Percentiles rank a stretch among this genome's conserved stretches.
Conservation (phyloP, 768 basidiomycete genomes). For the Boletellus ananas region DNA sequence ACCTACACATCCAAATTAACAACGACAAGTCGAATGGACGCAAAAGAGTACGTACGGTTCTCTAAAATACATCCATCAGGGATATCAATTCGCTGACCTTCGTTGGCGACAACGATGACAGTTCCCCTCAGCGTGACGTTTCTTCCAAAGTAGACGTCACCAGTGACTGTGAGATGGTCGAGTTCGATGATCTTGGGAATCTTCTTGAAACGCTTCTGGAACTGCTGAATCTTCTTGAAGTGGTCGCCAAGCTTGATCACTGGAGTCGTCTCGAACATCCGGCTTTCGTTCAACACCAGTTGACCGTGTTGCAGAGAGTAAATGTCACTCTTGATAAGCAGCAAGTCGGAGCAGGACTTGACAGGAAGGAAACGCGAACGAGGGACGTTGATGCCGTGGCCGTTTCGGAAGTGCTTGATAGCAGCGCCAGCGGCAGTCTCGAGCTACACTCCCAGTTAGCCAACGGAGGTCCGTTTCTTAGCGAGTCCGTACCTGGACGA, state of each 20-base stretch:
- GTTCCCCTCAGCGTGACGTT: conserved; percentile 63
- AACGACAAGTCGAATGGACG: conserved; percentile 1
- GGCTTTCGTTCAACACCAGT: conserved; percentile 54
- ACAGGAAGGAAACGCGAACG: conserved; percentile 69
- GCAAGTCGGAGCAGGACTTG: conserved; percentile 58
- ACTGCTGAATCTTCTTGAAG: conserved; percentile 71
- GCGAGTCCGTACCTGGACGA: conserved; percentile 51
- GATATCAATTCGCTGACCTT: conserved; percentile 70
- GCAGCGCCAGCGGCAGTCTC: conserved; percentile 76
- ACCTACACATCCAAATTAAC: conserved; percentile 33
- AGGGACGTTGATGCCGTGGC: conserved; percentile 71
- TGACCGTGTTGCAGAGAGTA: conserved; percentile 69
- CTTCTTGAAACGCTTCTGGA: conserved; percentile 74
- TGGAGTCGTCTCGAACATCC: conserved; percentile 61
- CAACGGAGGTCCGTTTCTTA: background rate
- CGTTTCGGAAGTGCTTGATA: conserved; percentile 66
- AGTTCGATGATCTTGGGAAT: conserved; percentile 71
- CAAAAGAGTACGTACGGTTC: conserved; percentile 44
- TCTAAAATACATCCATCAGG: conserved; percentile 73
- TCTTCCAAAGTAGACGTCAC: conserved; percentile 65
- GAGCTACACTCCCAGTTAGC: conserved; percentile 35
- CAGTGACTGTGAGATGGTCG: conserved; percentile 71
- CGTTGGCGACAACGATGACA: conserved; percentile 74
- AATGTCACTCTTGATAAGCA: conserved; percentile 65
- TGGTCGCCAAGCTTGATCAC: conserved; percentile 76